phyloP scores from a whole-genome alignment of 2,329 filamentous ascomycete species.

The Aspergillus persii region DNA sequence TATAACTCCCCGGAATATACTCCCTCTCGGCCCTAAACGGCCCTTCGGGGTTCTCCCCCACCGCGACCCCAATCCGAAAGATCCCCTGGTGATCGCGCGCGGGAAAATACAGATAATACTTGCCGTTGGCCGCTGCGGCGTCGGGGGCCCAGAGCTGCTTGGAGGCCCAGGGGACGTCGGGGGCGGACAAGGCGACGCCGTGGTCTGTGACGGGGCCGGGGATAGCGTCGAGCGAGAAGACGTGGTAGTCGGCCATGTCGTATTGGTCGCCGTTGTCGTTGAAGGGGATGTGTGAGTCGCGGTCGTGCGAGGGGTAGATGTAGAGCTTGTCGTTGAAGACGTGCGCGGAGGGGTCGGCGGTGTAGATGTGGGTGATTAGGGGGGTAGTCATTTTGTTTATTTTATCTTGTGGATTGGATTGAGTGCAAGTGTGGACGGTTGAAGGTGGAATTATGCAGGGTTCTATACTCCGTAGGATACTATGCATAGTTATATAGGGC shows the following conservation, averaged over 20 bases:
- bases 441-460: too few relatives aligned
- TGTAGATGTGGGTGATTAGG: slow-evolving; percentile 73
- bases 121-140: slow-evolving; percentile 65
- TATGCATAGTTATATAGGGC: not conserved
- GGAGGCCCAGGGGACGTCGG: slow-evolving; percentile 71
- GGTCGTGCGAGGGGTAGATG: slow-evolving; percentile 79
- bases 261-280: slow-evolving; percentile 86
- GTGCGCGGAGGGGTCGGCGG: slow-evolving; percentile 76
- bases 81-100: slow-evolving; percentile 67
- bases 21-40: slow-evolving; percentile 66
- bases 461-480: not conserved
- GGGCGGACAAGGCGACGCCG: slow-evolving; percentile 63
- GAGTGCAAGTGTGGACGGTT: not conserved
- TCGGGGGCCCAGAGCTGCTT: slow-evolving; percentile 83
- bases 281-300: slow-evolving; percentile 69
- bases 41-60: slow-evolving; percentile 61
- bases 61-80: slow-evolving; percentile 74
- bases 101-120: slow-evolving; percentile 76
- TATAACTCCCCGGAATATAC: slow-evolving; percentile 67
- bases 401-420: not conserved
- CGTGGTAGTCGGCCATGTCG: slow-evolving; percentile 81
- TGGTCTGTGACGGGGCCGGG: slow-evolving; percentile 66
- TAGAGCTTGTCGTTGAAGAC: slow-evolving; percentile 74
- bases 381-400: slow-evolving; percentile 33
- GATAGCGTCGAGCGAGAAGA: slow-evolving; percentile 62